Base-by-base conservation (phyloP, 139 green algal genomes). In the Volvox africanus region DNA sequence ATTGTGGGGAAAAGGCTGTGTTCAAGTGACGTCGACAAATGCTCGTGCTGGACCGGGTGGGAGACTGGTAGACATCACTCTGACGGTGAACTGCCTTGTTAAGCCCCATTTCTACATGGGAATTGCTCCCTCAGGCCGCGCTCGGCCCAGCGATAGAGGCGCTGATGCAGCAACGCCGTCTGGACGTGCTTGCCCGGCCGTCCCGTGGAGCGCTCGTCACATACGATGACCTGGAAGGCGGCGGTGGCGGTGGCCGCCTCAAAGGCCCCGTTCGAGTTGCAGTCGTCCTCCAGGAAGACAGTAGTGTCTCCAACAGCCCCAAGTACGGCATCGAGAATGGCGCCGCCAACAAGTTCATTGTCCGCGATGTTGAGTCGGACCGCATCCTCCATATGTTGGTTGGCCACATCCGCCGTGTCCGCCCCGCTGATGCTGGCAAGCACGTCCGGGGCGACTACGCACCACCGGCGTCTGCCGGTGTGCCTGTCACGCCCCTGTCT, bases 321-420 rank as follows among this genome's bases (percentile, higher is more conserved):
- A 17, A 33, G n/a, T 33, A 21, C 77, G 33, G 65, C 65, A 28
- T 13, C 55, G 28, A 30, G 55, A 18, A 32, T 32, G 62, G 37
- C 1, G 33, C 21, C 61, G 62, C 5, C 36, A 68, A 24, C 26
- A 33, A 28, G 22, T 89, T 30, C 36, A 20, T 69, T 44, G 89
- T 94, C 0, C 85, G 92, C 1, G 92, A 94, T n/a, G 36, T 94
- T 32, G 86, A 92, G 30, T 89, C 90, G 16, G 89, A 93, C 61
- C 61, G 61, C 2, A 85, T 93, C 24, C 50, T 91, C 6, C 75
- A 69, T 55, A 68, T 86, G 50, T 61, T 91, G 16, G 86, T 67
- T 9, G 89, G 92, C 1, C 89, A 93, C 61, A 50, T 94, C 1
- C 37, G 37, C 1, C 44, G 69, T 24, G 19, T 89, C 2, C 86